These are phyloP conservation scores for Metschnikowia drakensbergensis DNA, from an alignment of 805 yeast species.

Conservation along the genomic window DNA sequence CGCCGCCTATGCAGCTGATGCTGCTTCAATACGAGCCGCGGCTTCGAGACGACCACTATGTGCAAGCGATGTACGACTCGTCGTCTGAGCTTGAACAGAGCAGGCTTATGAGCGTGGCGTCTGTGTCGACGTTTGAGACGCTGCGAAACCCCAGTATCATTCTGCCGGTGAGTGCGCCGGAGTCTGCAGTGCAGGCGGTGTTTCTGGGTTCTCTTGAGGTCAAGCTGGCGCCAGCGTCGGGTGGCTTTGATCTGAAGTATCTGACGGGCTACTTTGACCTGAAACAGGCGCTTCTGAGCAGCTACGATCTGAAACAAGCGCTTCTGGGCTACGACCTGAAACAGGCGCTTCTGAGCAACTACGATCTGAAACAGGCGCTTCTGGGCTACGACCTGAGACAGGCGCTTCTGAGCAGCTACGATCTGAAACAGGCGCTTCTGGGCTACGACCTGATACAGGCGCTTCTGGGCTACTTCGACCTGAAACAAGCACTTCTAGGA, in stretches of 20 bases:
- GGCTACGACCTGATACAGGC: too few relatives aligned
- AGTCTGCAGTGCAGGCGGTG: background rate
- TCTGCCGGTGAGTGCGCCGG: background rate
- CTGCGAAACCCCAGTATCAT: constrained; percentile 4
- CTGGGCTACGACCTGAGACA: too few relatives aligned
- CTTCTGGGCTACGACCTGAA: too few relatives aligned
- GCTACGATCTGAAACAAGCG: background rate
- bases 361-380: background rate
- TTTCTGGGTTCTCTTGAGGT: too few relatives aligned
- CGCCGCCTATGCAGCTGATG: too few relatives aligned
- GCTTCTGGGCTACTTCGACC: too few relatives aligned
- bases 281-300: background rate
- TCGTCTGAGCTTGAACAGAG: background rate
- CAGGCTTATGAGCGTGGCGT: constrained; percentile 1
- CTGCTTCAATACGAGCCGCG: too few relatives aligned
- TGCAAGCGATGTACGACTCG: background rate
- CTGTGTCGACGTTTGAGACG: background rate
- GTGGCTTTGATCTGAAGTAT: background rate
- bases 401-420: too few relatives aligned
- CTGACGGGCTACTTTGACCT: constrained; percentile 1
- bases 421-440: too few relatives aligned
- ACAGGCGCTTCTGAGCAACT: too few relatives aligned
- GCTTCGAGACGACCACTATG: too few relatives aligned
- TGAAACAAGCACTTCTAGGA: background rate
- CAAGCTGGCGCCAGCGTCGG: too few relatives aligned